phyloP scores from a whole-genome alignment of 768 basidiomycete species.

The Suillus spraguei region DNA sequence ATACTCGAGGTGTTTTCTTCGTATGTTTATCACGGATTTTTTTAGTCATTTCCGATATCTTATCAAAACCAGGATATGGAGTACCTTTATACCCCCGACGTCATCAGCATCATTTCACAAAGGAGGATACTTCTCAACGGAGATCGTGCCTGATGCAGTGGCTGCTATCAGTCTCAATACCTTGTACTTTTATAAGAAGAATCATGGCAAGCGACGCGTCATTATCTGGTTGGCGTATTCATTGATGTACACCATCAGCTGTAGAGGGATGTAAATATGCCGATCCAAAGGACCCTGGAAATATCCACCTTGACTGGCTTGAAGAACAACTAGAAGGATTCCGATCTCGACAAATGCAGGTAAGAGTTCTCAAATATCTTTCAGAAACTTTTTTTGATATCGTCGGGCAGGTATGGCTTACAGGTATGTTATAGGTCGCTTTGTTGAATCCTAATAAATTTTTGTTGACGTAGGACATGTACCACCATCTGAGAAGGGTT shows the following conservation, averaged over 20 bases:
- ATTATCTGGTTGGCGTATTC: background rate
- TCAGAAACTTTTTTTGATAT: background rate
- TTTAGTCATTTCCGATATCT: background rate
- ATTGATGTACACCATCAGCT: conserved; percentile 42
- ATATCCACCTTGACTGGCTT: conserved; percentile 87
- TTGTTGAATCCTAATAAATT: background rate
- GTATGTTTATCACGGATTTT: conserved; percentile 42
- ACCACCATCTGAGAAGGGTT: conserved; percentile 78
- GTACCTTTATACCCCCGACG: conserved; percentile 75
- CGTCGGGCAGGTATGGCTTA: conserved; percentile 45
- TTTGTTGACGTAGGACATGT: conserved; percentile 63
- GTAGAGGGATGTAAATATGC: conserved; percentile 71
- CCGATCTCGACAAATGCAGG: conserved; percentile 72
- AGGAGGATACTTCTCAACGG: conserved; percentile 79
- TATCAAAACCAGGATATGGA: conserved; percentile 65
- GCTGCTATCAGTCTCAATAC: conserved; percentile 88
- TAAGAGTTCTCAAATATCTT: conserved; percentile 31
- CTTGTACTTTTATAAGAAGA: conserved; percentile 88
- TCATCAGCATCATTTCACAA: conserved; percentile 82
- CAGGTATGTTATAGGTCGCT: conserved; percentile 31
- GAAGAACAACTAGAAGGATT: conserved; percentile 78
- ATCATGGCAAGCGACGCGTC: conserved; percentile 58
- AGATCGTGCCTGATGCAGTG: conserved; percentile 72
- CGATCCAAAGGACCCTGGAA: conserved; percentile 77
- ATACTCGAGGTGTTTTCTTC: conserved; percentile 67